Evolutionary conservation across 139 green algal genomes (phyloP), one percentile per base, ranked within the genome.

Genomic region (Coelastrella sp.): DNA sequence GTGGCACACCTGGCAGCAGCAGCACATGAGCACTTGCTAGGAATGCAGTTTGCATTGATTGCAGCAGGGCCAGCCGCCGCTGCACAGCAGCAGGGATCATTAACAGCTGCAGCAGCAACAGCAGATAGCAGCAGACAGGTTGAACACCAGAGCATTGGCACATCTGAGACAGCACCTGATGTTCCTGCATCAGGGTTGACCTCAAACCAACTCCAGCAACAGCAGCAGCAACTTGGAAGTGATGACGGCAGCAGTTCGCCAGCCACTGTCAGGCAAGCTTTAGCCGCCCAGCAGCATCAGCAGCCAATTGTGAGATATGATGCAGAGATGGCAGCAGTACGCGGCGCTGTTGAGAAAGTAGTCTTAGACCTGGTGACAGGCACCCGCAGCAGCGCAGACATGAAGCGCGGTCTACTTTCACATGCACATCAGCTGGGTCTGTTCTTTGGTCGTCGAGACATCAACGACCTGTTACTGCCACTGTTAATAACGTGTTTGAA

Each of bases 401-500:
- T 96, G 60, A 96, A 96, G 87, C 92, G 95, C 22, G 95, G 93
- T 10, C 90, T 98, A 68, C 89, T 98, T 87, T 88, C 89, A 1
- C 83, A 90, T 22, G 72, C 89, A 35, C 27, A 61, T 57, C 63
- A 81, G 73, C 66, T 93, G 60, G 92, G 87, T 3, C 24, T 87
- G 72, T 90, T 94, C 65, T 92, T 96, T 73, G 93, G 93, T 6
- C 72, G 92, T 11, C 73, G 86, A 11, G 90, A 86, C 20, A 91
- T 93, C 63, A 95, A 92, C 78, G 95, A 98, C 92, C 93, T 97
- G 58, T 93, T 99, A 76, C 95, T 99, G 85, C 97, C 98, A 49
- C 93, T 98, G 7, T 94, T 99, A 72, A 98, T 99, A 86, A 99
- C 98, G 3, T 98, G 99, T 87, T 94, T 99, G 78, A 99, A 99